A percentile compares a stretch with the other conserved stretches of the same genome.
Conservation (phyloP, 805 yeast genomes). For the Pachysolen tannophilus region DNA sequence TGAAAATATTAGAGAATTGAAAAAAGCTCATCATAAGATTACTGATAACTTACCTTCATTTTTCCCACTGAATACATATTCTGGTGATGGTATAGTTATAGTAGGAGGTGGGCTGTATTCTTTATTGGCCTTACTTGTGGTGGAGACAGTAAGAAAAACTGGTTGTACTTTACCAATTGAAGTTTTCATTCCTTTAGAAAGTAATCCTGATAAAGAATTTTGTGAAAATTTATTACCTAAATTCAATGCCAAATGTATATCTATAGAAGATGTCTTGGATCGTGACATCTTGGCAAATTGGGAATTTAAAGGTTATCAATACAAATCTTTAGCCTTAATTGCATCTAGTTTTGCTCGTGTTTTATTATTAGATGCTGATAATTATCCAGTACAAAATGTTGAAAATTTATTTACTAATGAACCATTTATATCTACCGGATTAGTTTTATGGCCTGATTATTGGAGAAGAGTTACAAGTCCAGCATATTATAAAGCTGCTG, state of each 20-base stretch:
- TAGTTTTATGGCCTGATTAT: constrained; percentile 70
- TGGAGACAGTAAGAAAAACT: constrained; percentile 31
- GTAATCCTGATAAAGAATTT: constrained; percentile 31
- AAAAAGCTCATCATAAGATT: constrained; percentile 22
- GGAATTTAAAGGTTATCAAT: constrained; percentile 26
- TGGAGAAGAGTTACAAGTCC: constrained; percentile 70
- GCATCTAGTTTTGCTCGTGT: constrained; percentile 38
- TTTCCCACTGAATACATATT: constrained; percentile 19
- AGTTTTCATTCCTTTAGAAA: constrained; percentile 29
- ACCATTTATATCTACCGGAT: constrained; percentile 39
- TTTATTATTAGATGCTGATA: constrained; percentile 39
- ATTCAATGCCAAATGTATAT: constrained; percentile 34
- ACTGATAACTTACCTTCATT: constrained; percentile 20
- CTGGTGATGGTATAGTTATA: constrained; percentile 39
- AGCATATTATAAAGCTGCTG: constrained; percentile 33
- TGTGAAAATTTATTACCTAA: constrained; percentile 31
- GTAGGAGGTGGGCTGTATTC: constrained; percentile 37
- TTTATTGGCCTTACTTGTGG: constrained; percentile 30
- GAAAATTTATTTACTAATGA: constrained; percentile 25
- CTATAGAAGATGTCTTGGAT: constrained; percentile 28
- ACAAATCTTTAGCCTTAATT: constrained; percentile 34
- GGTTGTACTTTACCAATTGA: constrained; percentile 38
- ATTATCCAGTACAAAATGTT: constrained; percentile 34
- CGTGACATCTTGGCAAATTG: constrained; percentile 13
- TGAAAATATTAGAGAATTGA: constrained; percentile 23